phyloP scores from a whole-genome alignment of 805 yeast species.

The Scheffersomyces stipitis region DNA sequence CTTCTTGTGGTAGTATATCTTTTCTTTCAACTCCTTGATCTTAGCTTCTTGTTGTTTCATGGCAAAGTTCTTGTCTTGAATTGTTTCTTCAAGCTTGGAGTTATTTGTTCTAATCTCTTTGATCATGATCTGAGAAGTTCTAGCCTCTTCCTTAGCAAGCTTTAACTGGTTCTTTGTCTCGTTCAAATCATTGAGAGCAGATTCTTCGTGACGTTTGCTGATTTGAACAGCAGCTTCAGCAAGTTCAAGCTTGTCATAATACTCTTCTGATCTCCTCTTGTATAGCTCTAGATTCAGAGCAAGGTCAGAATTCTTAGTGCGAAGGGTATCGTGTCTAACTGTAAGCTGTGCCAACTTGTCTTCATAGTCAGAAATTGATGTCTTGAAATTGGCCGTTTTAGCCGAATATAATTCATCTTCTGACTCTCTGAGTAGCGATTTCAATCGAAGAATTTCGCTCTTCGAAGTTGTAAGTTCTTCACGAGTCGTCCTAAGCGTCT shows the following conservation, averaged over 20 bases:
- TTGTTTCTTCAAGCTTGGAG: constrained; percentile 51
- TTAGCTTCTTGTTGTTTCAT: constrained; percentile 49
- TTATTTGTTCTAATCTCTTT: constrained; percentile 52
- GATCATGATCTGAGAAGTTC: constrained; percentile 51
- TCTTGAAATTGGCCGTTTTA: constrained; percentile 42
- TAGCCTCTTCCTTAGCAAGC: constrained; percentile 52
- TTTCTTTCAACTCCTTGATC: constrained; percentile 54
- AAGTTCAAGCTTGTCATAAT: constrained; percentile 67
- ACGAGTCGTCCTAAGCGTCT: constrained; percentile 43
- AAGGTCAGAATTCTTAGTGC: constrained; percentile 56
- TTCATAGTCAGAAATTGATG: constrained; percentile 34
- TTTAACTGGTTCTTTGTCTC: constrained; percentile 42
- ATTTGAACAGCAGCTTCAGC: constrained; percentile 73
- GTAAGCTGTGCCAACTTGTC: constrained; percentile 48
- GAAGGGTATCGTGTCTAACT: constrained; percentile 56
- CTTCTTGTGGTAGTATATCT: constrained; percentile 50
- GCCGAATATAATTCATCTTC: constrained; percentile 44
- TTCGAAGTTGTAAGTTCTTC: constrained; percentile 43
- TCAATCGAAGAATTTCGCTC: constrained; percentile 41
- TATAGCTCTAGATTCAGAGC: constrained; percentile 57
- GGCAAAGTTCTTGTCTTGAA: constrained; percentile 59
- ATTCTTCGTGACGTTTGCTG: constrained; percentile 60
- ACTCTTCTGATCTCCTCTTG: constrained; percentile 71
- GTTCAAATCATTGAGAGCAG: constrained; percentile 49
- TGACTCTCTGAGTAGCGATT: constrained; percentile 40